Conservation (phyloP, 1,284 basidiomycete species). For the Fomitopsis palustris region DNA sequence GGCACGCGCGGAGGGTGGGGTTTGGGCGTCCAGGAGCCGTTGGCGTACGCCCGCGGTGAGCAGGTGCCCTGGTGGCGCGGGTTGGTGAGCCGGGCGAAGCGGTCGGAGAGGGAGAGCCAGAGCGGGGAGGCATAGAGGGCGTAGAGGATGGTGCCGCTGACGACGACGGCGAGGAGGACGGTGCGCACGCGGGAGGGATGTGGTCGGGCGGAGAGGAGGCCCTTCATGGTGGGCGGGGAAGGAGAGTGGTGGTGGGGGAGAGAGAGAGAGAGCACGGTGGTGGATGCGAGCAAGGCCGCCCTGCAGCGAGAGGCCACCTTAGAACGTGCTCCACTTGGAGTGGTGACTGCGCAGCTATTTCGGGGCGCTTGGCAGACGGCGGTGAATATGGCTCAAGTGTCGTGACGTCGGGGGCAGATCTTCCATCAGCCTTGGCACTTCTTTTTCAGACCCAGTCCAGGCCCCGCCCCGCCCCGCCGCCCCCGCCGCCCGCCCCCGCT, state of each 20-base stretch:
- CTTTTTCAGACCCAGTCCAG: background rate
- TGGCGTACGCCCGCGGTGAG: constrained; percentile 39
- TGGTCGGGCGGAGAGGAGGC: constrained; percentile 4
- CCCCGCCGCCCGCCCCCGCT: background rate
- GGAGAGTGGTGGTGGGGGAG: background rate
- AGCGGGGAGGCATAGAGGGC: constrained; percentile 14
- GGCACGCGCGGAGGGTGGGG: constrained; percentile 15
- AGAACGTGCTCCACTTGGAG: background rate
- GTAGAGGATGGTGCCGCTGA: constrained; percentile 13
- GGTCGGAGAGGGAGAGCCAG: constrained; percentile 5
- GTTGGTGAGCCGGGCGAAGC: constrained; percentile 6
- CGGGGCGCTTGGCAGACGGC: background rate
- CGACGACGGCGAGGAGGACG: constrained; percentile 13
- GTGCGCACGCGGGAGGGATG: background rate
- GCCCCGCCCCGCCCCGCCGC: background rate
- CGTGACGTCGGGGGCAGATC: background rate
- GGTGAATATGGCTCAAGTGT: background rate
- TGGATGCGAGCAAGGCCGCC: background rate
- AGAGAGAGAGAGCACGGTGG: background rate
- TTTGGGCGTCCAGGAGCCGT: constrained; percentile 38
- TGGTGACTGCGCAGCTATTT: background rate
- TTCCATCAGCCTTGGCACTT: background rate
- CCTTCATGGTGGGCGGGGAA: background rate
- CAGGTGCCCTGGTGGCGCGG: constrained; percentile 27
- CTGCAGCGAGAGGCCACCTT: background rate